Percentiles rank a stretch among this genome's conserved stretches.
phyloP scores from a whole-genome alignment of 2,329 filamentous ascomycete species.

The Huntiella abstrusa region DNA sequence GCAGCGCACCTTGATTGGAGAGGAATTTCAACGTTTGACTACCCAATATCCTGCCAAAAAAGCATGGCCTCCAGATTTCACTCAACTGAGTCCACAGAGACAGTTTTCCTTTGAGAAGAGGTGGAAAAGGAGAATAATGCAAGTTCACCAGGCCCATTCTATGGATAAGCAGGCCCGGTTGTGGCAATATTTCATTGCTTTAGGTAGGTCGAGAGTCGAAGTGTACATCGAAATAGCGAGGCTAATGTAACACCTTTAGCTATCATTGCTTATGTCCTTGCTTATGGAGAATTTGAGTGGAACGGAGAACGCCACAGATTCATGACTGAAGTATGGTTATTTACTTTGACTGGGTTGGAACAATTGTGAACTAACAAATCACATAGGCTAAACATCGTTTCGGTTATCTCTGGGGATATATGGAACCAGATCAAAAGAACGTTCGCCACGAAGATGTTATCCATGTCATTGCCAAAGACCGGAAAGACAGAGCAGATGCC shows the following conservation, averaged over 20 bases:
- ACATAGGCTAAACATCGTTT: constrained; percentile 11
- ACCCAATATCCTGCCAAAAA: constrained; percentile 49
- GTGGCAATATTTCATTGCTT: constrained; percentile 39
- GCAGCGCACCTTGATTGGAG: background rate
- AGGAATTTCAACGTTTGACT: constrained; percentile 16
- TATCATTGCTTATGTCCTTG: constrained; percentile 21
- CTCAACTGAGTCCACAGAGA: constrained; percentile 47
- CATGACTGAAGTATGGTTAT: constrained; percentile 21
- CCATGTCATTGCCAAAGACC: background rate
- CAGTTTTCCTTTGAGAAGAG: constrained; percentile 64
- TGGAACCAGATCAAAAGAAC: constrained; percentile 20
- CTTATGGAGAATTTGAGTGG: constrained; percentile 27
- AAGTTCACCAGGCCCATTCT: constrained; percentile 40
- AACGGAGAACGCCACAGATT: constrained; percentile 25
- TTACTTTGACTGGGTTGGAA: background rate
- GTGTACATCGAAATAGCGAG: background rate
- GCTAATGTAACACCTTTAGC: constrained; percentile 14
- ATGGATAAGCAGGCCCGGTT: constrained; percentile 49
- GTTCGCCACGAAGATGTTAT: constrained; percentile 3
- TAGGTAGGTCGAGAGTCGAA: constrained; percentile 25
- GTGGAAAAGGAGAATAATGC: constrained; percentile 49
- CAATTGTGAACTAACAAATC: background rate
- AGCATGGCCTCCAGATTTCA: constrained; percentile 62
- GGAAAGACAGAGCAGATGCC: background rate
- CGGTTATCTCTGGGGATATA: constrained; percentile 22